Percentiles rank a stretch among this genome's conserved stretches.
Evolutionary conservation across 805 yeast species (phyloP).

Genomic region (Maudiozyma turicensis): DNA sequence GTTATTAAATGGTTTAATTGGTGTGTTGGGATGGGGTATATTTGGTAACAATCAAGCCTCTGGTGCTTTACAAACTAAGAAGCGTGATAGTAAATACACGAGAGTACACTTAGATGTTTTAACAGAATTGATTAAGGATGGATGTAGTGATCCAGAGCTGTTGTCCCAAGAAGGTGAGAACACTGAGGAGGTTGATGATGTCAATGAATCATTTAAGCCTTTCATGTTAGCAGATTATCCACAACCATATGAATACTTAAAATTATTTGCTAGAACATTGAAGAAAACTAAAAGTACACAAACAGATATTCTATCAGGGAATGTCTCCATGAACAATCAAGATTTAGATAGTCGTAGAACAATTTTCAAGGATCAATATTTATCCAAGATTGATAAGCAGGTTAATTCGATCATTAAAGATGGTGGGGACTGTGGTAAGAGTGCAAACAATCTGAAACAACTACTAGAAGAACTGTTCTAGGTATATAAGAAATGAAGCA

Average conservation of each 20-base stretch:
- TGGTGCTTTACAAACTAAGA: slow-evolving; percentile 15
- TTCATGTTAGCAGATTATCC: slow-evolving; percentile 49
- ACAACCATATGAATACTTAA: slow-evolving; percentile 55
- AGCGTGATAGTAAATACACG: slow-evolving; percentile 17
- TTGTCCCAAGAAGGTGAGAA: background rate
- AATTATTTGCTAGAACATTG: slow-evolving; percentile 42
- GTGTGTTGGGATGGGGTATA: slow-evolving; percentile 64
- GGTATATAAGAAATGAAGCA: background rate
- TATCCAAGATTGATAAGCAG: slow-evolving; percentile 40
- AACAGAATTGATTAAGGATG: slow-evolving; percentile 35
- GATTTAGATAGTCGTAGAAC: slow-evolving; percentile 18
- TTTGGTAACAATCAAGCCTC: slow-evolving; percentile 15
- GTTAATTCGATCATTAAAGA: slow-evolving; percentile 46
- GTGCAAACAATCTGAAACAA: slow-evolving; percentile 28
- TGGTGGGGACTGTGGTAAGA: slow-evolving; percentile 64
- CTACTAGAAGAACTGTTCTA: slow-evolving; percentile 5
- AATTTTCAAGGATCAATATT: slow-evolving; percentile 44
- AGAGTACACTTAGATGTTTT: slow-evolving; percentile 32
- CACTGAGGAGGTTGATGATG: background rate
- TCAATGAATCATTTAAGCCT: slow-evolving; percentile 11
- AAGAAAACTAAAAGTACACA: slow-evolving; percentile 17
- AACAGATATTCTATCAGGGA: background rate
- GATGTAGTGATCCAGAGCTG: slow-evolving; percentile 22
- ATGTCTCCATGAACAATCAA: slow-evolving; percentile 12
- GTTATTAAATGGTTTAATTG: slow-evolving; percentile 55